Base-by-base conservation (phyloP, 345 rosid genomes). In the Combretum micranthum region DNA sequence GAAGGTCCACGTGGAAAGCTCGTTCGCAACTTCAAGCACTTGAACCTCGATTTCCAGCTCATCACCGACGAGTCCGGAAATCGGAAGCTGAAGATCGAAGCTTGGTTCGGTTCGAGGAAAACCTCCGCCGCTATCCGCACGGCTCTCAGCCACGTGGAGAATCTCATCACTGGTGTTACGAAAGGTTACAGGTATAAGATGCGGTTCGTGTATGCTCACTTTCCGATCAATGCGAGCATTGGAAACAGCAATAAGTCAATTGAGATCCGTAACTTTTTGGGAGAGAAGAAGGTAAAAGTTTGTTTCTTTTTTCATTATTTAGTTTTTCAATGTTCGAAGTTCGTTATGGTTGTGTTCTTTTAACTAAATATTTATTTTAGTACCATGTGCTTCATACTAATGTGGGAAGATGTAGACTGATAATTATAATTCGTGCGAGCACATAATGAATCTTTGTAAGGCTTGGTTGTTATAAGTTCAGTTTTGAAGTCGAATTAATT, bases 141-240 rank as follows among this genome's bases (percentile, higher is more conserved):
- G 12, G 79, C 79, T 25, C 76, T 85, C 37, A 88, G 90, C 62
- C 92, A 85, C 65, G 86, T 88, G 1, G 56, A 50, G 64, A 88
- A 88, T 18, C 87, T 88, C 57, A 66, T 66, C 60, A 66, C 64
- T 55, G 70, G 70, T 47, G 70, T 66, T 54, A 66, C 70, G 50
- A 66, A 73, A 72, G 96, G 96, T 2, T 88, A 82, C 64, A 80
- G 78, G 15, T 88, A 88, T 81, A 88, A 76, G 79, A 88, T 88
- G 96, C 69, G 96, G 42, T 88, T 88, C 59, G 93, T 88, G 53
- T 88, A 85, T 50, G 92, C 93, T 54, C 96, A 88, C 64, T 88
- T 88, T 13, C 93, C 90, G 2, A 88, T 85, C 73, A 88, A 88
- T 60, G 90, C 96, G 13, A 83, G 90, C 25, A 88, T 88, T 69